Evolutionary conservation across 306 rosid species (phyloP).

Genomic region (Potentilla sterilis): DNA sequence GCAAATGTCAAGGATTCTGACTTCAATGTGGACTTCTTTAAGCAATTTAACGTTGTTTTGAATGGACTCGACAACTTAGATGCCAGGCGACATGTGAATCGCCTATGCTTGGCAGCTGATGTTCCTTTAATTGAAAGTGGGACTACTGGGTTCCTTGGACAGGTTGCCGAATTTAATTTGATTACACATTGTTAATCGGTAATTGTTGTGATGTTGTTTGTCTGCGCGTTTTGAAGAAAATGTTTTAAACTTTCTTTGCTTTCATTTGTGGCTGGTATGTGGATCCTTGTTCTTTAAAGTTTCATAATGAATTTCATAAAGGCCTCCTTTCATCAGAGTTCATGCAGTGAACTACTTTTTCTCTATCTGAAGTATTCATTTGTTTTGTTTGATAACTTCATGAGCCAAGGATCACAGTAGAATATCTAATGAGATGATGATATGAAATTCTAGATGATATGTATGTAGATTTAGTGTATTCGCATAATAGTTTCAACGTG

Average conservation of each 20-base stretch:
- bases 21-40: constrained; percentile 85
- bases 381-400: not conserved
- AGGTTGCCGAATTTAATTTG: constrained; percentile 40
- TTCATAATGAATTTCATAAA: not conserved
- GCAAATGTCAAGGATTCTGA: constrained; percentile 90
- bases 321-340: not conserved
- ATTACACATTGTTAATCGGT: not conserved
- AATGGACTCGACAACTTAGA: constrained; percentile 99
- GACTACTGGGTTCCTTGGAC: constrained; percentile 99
- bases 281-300: not conserved
- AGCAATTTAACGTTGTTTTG: constrained; percentile 81
- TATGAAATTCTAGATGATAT: not conserved
- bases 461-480: not conserved
- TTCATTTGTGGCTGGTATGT: not conserved
- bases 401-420: not conserved
- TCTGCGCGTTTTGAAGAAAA: not conserved
- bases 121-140: constrained; percentile 98
- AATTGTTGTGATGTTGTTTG: not conserved
- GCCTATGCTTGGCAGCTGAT: constrained; percentile 90
- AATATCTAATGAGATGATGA: not conserved
- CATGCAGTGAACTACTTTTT: constrained; percentile 8
- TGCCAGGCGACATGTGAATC: constrained; percentile 97
- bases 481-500: not conserved
- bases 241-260: not conserved
- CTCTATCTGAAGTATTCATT: not conserved